Evolutionary conservation across 1,139 yeast genomes (phyloP).

Genomic region (Blastobotrys persicus): DNA sequence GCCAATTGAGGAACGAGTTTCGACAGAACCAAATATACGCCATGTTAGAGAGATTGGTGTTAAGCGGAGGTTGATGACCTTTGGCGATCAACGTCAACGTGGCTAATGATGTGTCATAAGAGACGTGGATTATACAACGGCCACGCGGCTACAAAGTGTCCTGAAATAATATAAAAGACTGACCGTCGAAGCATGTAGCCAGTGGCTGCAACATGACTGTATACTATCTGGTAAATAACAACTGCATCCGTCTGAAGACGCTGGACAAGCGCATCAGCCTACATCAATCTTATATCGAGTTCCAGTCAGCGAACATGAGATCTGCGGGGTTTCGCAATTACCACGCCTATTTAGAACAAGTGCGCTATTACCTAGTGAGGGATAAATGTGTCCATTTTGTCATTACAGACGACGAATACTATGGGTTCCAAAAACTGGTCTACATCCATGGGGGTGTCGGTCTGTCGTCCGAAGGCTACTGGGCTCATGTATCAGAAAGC

Average conservation of each 20-base stretch:
- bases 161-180: neutral
- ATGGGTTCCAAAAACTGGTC: slow-evolving; percentile 14
- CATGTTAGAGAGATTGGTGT: no score
- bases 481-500: slow-evolving; percentile 9
- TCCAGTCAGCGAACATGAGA: slow-evolving; percentile 4
- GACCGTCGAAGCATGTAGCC: no score
- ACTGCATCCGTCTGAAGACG: slow-evolving; percentile 7
- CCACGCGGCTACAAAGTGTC: no score
- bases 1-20: no score
- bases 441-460: slow-evolving; percentile 2
- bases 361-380: slow-evolving; percentile 5
- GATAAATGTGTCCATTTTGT: slow-evolving; percentile 11
- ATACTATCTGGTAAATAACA: slow-evolving; percentile 10
- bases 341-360: slow-evolving; percentile 11
- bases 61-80: no score
- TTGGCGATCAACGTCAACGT: neutral
- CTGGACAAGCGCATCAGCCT: slow-evolving; percentile 3
- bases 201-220: slow-evolving; percentile 2
- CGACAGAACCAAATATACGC: no score
- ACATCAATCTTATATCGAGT: slow-evolving; percentile 13
- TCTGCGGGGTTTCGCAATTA: slow-evolving; percentile 14
- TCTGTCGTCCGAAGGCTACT: slow-evolving; percentile 11
- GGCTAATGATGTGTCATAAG: neutral
- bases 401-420: slow-evolving; percentile 12
- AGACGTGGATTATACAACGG: no score